Evolutionary conservation across 2,329 filamentous ascomycete species (phyloP).

Genomic region (Colletotrichum plurivorum): DNA sequence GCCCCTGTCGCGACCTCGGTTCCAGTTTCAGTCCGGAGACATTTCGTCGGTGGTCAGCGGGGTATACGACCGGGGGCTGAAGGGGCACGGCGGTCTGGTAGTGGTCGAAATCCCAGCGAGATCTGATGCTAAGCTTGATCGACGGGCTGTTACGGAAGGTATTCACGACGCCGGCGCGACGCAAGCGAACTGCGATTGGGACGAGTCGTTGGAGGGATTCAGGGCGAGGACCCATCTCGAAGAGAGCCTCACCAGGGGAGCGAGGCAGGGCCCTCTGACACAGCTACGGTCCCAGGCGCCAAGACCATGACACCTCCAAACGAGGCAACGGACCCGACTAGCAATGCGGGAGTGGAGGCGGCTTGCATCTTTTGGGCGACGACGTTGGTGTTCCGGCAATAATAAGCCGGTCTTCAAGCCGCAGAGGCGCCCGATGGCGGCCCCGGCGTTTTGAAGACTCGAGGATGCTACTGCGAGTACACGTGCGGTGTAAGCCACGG

Average conservation of each 20-base stretch:
- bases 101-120: not conserved
- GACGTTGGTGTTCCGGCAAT: conserved; percentile 15
- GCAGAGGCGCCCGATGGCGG: conserved; percentile 1
- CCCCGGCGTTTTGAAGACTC: not conserved
- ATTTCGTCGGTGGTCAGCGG: not conserved
- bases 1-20: conserved; percentile 16
- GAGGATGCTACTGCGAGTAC: not conserved
- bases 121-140: conserved; percentile 39
- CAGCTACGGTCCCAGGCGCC: conserved; percentile 26
- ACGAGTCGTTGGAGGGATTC: not conserved
- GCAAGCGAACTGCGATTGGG: not conserved
- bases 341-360: not conserved
- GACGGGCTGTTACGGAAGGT: conserved; percentile 29
- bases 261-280: conserved; percentile 17
- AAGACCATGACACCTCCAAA: conserved; percentile 21
- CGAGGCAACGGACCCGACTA: conserved; percentile 3
- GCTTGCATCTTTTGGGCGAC: no score
- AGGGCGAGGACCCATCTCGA: conserved; percentile 8
- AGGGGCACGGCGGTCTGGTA: no score
- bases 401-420: conserved; percentile 23
- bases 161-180: conserved; percentile 26
- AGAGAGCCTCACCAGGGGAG: conserved; percentile 5
- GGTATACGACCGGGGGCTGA: not conserved
- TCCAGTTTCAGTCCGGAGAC: conserved; percentile 35
- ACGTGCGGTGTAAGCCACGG: not conserved